Base-by-base conservation (phyloP, 305 asterid species). In the Lippia alba region DNA sequence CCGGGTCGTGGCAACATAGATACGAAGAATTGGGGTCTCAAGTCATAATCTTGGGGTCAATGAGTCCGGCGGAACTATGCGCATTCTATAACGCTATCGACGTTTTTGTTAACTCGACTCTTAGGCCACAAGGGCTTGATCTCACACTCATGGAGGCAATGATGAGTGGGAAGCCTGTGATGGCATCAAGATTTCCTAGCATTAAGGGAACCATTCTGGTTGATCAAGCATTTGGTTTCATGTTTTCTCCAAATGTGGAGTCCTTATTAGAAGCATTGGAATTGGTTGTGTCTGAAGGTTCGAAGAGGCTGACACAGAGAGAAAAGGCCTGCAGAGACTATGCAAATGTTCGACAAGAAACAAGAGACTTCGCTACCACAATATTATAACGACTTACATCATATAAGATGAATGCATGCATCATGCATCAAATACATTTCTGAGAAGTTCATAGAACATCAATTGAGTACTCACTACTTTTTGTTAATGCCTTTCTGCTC, bases 71-170 rank as follows among this genome's bases (percentile, higher is more conserved):
- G 1, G 85, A 89, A 46, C 48, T 93, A 57, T 76, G 82, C 1
- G 86, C 82, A 0, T 93, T 93, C 46, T 93, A 93, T 51, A 93
- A 89, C 9, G 83, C 92, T n/a, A 93, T 93, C 33, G 96, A 91
- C 69, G 76, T 91, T 10, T 91, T 93, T 24, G 97, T 93, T 4
- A 93, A 91, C 9, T 97, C 97, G 12, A 91, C 96, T 4, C 86
- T 91, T 14, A 72, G 98, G 80, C 98, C 98, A 20, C 98, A 93
- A 62, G 98, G 98, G 70, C 96, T 93, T 33, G 98, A 93, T 83
- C 94, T 87, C 8, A 93, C 96, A 8, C 76, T 93, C 2, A 87
- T 87, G 96, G 98, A 93, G 74, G 96, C 97, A 15, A 89, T 91
- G 96, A 84, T 93, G 94, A 91, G 90, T 44, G 98, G 97, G 56